A percentile compares a stretch with the other conserved stretches of the same genome.
phyloP scores from a whole-genome alignment of 2,329 filamentous ascomycete species.

The Cryphonectria nitschkei region DNA sequence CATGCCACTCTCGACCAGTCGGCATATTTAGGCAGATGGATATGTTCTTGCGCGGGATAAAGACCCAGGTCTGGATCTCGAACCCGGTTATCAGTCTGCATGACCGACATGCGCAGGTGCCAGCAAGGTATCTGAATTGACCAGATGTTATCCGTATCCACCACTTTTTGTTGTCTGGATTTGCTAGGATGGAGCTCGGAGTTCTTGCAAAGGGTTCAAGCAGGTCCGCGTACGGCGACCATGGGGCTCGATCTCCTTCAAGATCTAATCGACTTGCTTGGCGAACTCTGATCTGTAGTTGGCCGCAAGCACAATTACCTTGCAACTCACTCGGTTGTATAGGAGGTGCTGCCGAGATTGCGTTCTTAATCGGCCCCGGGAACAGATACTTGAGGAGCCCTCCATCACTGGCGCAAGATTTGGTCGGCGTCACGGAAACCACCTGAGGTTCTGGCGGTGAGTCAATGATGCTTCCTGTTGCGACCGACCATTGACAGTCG shows the following conservation, averaged over 20 bases:
- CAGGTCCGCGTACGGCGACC: constrained; percentile 57
- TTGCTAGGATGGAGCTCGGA: constrained; percentile 39
- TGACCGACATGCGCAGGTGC: constrained; percentile 63
- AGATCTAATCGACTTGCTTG: constrained; percentile 52
- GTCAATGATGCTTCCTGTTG: background rate
- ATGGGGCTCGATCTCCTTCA: constrained; percentile 33
- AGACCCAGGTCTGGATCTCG: constrained; percentile 69
- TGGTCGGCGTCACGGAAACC: background rate
- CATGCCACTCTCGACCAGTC: constrained; percentile 32
- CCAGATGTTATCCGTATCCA: constrained; percentile 51
- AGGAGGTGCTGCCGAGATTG: background rate
- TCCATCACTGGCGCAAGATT: constrained; percentile 30
- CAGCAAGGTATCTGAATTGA: constrained; percentile 59
- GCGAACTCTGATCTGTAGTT: constrained; percentile 33
- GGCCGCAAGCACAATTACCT: constrained; percentile 7
- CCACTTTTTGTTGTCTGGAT: constrained; percentile 58
- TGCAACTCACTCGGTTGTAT: background rate
- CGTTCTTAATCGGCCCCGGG: background rate
- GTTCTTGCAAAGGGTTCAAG: constrained; percentile 50
- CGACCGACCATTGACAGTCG: constrained; percentile 4
- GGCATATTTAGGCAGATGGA: constrained; percentile 42
- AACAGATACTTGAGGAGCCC: constrained; percentile 61
- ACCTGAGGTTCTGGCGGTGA: background rate
- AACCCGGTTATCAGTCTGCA: constrained; percentile 65
- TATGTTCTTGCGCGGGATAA: constrained; percentile 64